Percentiles rank a stretch among this genome's conserved stretches.
Conservation (phyloP, 2,329 filamentous ascomycete species). For the Pseudopithomyces maydicus region DNA sequence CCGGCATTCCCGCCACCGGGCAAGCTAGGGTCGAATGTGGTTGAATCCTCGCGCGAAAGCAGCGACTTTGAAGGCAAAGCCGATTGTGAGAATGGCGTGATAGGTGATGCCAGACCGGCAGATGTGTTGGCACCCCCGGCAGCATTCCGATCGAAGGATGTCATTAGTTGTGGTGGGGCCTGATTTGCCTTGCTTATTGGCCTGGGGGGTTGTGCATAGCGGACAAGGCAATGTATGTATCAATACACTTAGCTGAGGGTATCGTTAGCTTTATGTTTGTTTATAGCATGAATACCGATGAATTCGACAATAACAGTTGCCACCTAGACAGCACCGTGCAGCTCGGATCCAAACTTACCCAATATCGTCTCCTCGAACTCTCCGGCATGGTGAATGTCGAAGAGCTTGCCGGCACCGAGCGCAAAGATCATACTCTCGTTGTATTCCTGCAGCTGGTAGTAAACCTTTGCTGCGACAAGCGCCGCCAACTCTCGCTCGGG, state of each 20-base stretch:
- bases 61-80: conserved; percentile 92
- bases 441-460: conserved; percentile 98
- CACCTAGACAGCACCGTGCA: not conserved
- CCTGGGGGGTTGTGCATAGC: conserved; percentile 62
- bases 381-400: conserved; percentile 86
- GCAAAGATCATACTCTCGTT: conserved; percentile 99
- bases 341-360: conserved; percentile 54
- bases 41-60: conserved; percentile 78
- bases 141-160: conserved; percentile 72
- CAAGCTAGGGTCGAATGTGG: conserved; percentile 62
- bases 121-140: conserved; percentile 70
- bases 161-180: conserved; percentile 72
- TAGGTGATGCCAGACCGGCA: conserved; percentile 77
- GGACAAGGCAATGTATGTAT: conserved; percentile 90
- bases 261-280: conserved; percentile 12
- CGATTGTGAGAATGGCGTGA: conserved; percentile 93
- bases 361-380: conserved; percentile 99
- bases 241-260: conserved; percentile 80
- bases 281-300: not conserved
- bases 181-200: conserved; percentile 55
- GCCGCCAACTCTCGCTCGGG: conserved; percentile 93
- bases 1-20: conserved; percentile 62
- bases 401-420: conserved; percentile 89
- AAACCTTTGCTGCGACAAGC: conserved; percentile 94
- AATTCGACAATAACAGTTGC: not conserved